Conservation (phyloP, 2,329 filamentous ascomycete species). For the Ascochyta pisi region DNA sequence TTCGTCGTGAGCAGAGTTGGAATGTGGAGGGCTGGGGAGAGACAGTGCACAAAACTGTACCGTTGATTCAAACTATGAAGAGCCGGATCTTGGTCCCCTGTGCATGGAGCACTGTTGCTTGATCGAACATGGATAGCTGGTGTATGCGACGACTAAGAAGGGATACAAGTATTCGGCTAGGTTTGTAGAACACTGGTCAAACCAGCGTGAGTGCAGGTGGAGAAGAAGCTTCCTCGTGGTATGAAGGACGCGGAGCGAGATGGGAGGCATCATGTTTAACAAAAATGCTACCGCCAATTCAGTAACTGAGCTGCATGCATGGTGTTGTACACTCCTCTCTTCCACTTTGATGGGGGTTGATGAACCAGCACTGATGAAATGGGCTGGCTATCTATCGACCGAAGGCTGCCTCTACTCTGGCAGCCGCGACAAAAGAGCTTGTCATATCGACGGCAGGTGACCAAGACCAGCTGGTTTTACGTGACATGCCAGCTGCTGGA, state of each 20-base stretch:
- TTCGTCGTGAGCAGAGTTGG: constrained; percentile 94
- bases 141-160: background rate
- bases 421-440: too few relatives aligned
- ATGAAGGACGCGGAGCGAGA: background rate
- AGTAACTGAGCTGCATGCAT: background rate
- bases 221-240: background rate
- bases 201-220: background rate
- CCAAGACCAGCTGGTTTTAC: too few relatives aligned
- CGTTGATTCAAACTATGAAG: constrained; percentile 96
- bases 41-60: constrained; percentile 98
- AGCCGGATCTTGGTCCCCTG: constrained; percentile 91
- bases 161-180: background rate
- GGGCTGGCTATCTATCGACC: too few relatives aligned
- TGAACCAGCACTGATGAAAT: too few relatives aligned
- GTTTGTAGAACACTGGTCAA: background rate
- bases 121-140: constrained; percentile 29
- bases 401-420: too few relatives aligned
- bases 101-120: constrained; percentile 94
- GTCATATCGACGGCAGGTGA: too few relatives aligned
- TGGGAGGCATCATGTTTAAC: background rate
- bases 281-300: background rate
- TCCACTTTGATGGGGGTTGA: background rate
- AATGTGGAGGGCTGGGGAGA: constrained; percentile 93
- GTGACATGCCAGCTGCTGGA: too few relatives aligned
- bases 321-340: background rate